Evolutionary conservation across 345 rosid genomes (phyloP).

Genomic region (Crucihimalaya himalaica): DNA sequence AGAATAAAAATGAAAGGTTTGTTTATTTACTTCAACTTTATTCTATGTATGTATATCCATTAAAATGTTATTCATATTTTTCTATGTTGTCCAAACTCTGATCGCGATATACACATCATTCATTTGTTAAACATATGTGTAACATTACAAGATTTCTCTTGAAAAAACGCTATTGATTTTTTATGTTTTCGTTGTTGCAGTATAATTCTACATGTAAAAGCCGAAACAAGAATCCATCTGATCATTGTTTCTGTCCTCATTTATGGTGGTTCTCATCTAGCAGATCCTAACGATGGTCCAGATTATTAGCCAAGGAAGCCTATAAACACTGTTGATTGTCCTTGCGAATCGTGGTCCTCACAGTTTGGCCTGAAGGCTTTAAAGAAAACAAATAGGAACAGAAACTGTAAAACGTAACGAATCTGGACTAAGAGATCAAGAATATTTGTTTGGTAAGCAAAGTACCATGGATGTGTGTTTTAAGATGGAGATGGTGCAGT

Average conservation of each 20-base stretch:
- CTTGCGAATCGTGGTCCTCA: constrained; percentile 12
- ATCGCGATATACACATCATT: neutral
- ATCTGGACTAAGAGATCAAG: constrained; percentile 12
- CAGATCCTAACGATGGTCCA: neutral
- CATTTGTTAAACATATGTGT: neutral
- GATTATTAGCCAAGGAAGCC: neutral
- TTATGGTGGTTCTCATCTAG: constrained; percentile 4
- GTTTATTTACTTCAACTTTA: neutral
- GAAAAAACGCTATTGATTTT: neutral
- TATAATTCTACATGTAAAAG: neutral
- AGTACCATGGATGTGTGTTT: constrained; percentile 71
- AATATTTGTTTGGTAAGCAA: neutral
- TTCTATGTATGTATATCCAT: no score
- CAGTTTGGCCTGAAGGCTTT: constrained; percentile 35
- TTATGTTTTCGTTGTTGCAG: neutral
- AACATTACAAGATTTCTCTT: neutral
- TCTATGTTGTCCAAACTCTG: neutral
- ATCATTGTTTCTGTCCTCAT: neutral
- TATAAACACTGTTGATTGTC: neutral
- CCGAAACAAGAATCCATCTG: neutral
- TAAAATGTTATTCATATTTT: neutral
- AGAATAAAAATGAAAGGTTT: neutral
- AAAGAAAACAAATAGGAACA: neutral
- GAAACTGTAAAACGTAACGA: neutral
- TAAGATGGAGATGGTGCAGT: constrained; percentile 48